These are phyloP conservation scores for Melampsora larici-populina DNA, from an alignment of 1,284 basidiomycete genomes.

Conservation along the genomic window DNA sequence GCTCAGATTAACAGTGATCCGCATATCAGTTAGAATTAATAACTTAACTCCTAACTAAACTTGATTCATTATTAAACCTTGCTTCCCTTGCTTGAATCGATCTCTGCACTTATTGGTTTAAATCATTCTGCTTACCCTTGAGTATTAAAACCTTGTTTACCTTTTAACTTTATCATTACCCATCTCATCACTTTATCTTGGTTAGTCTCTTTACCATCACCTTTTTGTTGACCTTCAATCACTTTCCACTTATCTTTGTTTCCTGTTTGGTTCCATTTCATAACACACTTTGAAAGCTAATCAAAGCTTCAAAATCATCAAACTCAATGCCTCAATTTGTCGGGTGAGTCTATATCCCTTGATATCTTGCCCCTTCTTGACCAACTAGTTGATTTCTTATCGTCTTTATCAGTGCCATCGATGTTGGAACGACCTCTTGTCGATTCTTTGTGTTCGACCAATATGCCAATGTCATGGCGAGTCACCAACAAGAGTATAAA, in stretches of 20 bases:
- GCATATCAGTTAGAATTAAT: no score
- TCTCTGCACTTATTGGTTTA: no score
- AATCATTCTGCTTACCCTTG: no score
- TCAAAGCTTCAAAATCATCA: not conserved
- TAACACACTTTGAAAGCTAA: no score
- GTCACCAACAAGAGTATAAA: conserved; percentile 65
- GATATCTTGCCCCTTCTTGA: not conserved
- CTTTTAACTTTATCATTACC: no score
- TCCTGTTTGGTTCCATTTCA: not conserved
- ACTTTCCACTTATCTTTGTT: not conserved
- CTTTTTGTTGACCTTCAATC: not conserved
- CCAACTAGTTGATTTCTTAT: not conserved
- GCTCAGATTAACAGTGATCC: no score
- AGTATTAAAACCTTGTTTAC: no score
- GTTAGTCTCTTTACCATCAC: no score
- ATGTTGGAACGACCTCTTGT: conserved; percentile 74
- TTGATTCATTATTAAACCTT: no score
- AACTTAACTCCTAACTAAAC: no score
- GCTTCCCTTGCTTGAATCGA: no score
- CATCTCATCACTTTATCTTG: no score
- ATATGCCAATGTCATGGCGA: conserved; percentile 78
- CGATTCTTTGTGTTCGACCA: conserved; percentile 92
- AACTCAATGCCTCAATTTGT: not conserved
- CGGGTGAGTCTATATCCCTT: not conserved
- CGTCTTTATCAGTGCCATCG: conserved; percentile 62